Conservation (phyloP, 2,329 filamentous ascomycete genomes). For the Phialocephala sp. region DNA sequence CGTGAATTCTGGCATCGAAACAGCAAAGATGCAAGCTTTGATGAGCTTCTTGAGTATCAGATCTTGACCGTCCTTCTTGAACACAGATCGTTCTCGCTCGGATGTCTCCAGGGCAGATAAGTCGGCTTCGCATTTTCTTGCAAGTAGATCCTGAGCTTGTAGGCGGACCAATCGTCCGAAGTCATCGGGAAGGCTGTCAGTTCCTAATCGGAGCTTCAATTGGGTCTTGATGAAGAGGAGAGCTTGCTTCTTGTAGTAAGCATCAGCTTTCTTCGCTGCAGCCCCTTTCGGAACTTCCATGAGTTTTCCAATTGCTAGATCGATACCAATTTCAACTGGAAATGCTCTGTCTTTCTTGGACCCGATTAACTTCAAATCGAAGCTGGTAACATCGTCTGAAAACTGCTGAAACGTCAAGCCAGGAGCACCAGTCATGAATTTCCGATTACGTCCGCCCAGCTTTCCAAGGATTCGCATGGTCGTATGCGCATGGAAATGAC, state of each 20-base stretch:
- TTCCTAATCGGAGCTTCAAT: conserved; percentile 87
- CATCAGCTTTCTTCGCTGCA: conserved; percentile 63
- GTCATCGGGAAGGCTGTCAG: conserved; percentile 88
- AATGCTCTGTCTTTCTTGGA: conserved; percentile 90
- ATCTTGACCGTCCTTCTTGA: conserved; percentile 87
- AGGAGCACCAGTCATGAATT: conserved; percentile 90
- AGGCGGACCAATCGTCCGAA: conserved; percentile 83
- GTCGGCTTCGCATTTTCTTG: conserved; percentile 73
- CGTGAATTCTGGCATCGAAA: conserved; percentile 81
- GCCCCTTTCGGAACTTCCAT: conserved; percentile 75
- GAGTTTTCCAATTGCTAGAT: conserved; percentile 86
- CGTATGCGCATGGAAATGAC: conserved; percentile 96
- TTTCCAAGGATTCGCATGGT: conserved; percentile 98
- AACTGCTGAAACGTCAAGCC: conserved; percentile 83
- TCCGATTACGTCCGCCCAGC: conserved; percentile 91
- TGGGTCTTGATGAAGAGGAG: conserved; percentile 87
- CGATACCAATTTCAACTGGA: conserved; percentile 83
- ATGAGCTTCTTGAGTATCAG: conserved; percentile 82
- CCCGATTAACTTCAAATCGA: conserved; percentile 87
- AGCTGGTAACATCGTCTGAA: conserved; percentile 85
- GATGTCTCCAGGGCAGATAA: conserved; percentile 74
- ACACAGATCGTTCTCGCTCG: conserved; percentile 80
- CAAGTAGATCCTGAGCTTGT: conserved; percentile 84
- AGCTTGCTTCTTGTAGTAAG: conserved; percentile 92
- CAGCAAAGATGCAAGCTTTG: conserved; percentile 86